phyloP scores from a whole-genome alignment of 2,329 filamentous ascomycete genomes.

The Talaromyces sp. region DNA sequence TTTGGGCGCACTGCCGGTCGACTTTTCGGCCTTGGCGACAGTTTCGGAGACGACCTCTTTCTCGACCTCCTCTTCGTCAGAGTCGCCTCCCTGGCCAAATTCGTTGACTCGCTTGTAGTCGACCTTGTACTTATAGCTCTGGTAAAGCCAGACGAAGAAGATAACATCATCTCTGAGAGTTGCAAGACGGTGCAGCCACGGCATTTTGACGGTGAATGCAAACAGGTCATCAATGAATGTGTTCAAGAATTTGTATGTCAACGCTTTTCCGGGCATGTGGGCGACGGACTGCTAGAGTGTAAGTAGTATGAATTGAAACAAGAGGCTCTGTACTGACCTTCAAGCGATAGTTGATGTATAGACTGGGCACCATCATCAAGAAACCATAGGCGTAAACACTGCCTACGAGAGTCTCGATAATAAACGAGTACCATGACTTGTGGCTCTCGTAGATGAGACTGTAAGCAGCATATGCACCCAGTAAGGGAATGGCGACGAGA shows the following conservation, averaged over 20 bases:
- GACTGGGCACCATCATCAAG: constrained; percentile 94
- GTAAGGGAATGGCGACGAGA: constrained; percentile 78
- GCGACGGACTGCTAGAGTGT: constrained; percentile 57
- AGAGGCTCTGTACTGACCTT: constrained; percentile 51
- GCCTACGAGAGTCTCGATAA: constrained; percentile 90
- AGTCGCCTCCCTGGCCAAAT: constrained; percentile 97
- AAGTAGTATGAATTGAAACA: constrained; percentile 10
- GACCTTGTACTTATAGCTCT: constrained; percentile 84
- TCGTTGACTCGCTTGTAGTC: constrained; percentile 94
- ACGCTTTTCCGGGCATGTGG: constrained; percentile 92
- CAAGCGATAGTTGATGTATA: constrained; percentile 99
- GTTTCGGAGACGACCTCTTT: constrained; percentile 35
- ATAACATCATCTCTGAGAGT: constrained; percentile 94
- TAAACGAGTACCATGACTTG: constrained; percentile 97
- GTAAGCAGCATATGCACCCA: constrained; percentile 85
- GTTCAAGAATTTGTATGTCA: constrained; percentile 98
- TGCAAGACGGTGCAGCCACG: constrained; percentile 81
- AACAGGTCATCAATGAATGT: constrained; percentile 99
- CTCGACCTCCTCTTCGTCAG: constrained; percentile 57
- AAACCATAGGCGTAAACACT: constrained; percentile 98
- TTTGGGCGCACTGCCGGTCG: constrained; percentile 17
- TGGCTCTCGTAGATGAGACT: constrained; percentile 88
- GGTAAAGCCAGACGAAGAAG: constrained; percentile 97
- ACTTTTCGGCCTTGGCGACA: constrained; percentile 14
- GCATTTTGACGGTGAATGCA: constrained; percentile 99